Evolutionary conservation across 371 early-diverging fungal species (phyloP).

Genomic region (Mucor plumbeus): DNA sequence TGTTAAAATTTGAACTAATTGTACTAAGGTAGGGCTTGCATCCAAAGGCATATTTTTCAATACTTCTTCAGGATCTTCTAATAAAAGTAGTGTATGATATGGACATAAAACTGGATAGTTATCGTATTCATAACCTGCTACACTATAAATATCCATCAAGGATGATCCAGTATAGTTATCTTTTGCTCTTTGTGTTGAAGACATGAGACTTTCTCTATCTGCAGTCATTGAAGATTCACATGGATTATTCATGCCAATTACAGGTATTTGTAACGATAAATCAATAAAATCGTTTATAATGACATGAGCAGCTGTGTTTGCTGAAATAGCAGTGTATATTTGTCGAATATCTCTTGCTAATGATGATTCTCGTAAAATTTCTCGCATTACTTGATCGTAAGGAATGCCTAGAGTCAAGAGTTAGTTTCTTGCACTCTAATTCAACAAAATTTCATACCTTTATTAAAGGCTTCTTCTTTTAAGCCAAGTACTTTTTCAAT

Average conservation of each 20-base stretch:
- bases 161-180: conserved; percentile 31
- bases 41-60: conserved; percentile 79
- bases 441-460: conserved; percentile 28
- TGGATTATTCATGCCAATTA: conserved; percentile 25
- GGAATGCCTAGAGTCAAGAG: conserved; percentile 28
- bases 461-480: conserved; percentile 61
- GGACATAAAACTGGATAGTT: conserved; percentile 82
- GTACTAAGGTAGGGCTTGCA: conserved; percentile 83
- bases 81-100: conserved; percentile 82
- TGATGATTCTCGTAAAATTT: conserved; percentile 51
- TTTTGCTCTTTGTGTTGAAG: conserved; percentile 17
- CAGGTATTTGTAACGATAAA: conserved; percentile 74
- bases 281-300: conserved; percentile 82
- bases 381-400: conserved; percentile 43
- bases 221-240: background rate
- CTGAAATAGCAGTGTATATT: conserved; percentile 63
- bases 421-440: background rate
- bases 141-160: conserved; percentile 55
- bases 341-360: conserved; percentile 65
- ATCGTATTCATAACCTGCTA: conserved; percentile 63
- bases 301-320: conserved; percentile 65
- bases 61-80: conserved; percentile 86
- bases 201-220: conserved; percentile 12
- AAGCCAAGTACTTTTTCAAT: conserved; percentile 72
- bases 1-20: conserved; percentile 86